A percentile compares a stretch with the other conserved stretches of the same genome.
Evolutionary conservation across 306 rosid genomes (phyloP).

Genomic region (Senna siamea): DNA sequence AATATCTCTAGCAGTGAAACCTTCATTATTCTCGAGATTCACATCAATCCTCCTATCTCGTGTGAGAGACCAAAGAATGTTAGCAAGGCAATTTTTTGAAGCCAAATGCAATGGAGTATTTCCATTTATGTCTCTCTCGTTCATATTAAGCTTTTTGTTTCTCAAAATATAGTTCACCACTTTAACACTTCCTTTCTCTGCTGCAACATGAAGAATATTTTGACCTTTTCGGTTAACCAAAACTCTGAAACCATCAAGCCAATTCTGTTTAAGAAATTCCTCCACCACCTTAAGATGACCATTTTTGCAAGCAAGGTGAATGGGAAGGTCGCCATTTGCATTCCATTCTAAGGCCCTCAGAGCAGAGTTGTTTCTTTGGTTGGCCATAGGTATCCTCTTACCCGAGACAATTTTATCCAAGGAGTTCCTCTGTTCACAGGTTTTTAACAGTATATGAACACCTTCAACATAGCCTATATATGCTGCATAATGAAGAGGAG

Average conservation of each 20-base stretch:
- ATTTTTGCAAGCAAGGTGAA: background rate
- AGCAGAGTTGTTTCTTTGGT: background rate
- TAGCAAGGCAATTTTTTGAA: conserved; percentile 14
- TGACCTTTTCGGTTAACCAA: background rate
- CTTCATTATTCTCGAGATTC: no score
- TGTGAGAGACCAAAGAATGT: background rate
- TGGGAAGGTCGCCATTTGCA: background rate
- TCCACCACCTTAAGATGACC: background rate
- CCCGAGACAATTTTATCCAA: no score
- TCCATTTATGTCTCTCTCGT: background rate
- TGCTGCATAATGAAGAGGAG: background rate
- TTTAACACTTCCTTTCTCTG: background rate
- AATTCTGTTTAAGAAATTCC: background rate
- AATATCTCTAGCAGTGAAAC: background rate
- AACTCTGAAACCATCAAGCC: background rate
- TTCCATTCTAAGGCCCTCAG: background rate
- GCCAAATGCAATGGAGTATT: conserved; percentile 36
- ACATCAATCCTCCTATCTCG: no score
- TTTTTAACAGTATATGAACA: no score
- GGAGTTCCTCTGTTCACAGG: no score
- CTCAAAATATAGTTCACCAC: background rate
- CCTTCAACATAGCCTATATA: background rate
- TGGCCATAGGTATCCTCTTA: no score
- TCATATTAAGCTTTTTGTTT: background rate
- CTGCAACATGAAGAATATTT: background rate